Base-by-base conservation (phyloP, 1,139 yeast species). In the Lodderomyces parapsilosis region DNA sequence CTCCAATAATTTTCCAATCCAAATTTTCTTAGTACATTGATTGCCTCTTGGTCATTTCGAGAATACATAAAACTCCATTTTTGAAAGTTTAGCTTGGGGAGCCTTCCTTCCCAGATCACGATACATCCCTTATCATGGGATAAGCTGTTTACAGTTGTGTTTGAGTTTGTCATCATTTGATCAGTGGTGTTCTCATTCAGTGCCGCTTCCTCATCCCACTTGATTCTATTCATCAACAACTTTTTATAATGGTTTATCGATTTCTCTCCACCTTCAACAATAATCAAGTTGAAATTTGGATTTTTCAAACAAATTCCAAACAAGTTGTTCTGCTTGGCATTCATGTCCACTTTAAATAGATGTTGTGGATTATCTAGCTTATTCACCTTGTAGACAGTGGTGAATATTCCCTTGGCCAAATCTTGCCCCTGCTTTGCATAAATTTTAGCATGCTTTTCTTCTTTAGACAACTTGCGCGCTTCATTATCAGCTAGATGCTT, bases 21-120 rank as follows among this genome's bases (percentile, higher is more conserved):
- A 53, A 80, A 81, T 49, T 76, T 65, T 2, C 61, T 57, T 38
- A 87, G 61, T 24, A 80, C 66, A 24, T 71, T 74, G 32, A 76
- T 52, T 0, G 85, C 81, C 18, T 77, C 82, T n/a, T 72, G 78
- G 40, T 81, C 86, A 13, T 74, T 60, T 15, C 68, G 65, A 2
- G 80, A 66, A 38, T 71, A 63, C 62, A 78, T 70, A 10, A 74
- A 60, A 2, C 81, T 73, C 93, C 94, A 86, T 55, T 77, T 76
- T 43, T 70, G 68, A 59, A 86, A 86, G 44, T 71, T 71, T 22
- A 75, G 56, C 2, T 74, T 74, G 40, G 67, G 64, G 33, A 87
- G 48, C 49, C 80, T 81, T 0, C 97, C 97, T 49, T 82, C 83
- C 97, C 97, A 91, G 2, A 87, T 55, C 14, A 83, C 53, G 2